A percentile compares a stretch with the other conserved stretches of the same genome.
These are phyloP conservation scores for Byssothecium circinans DNA, from an alignment of 2,329 filamentous ascomycete species.

Conservation along the genomic window DNA sequence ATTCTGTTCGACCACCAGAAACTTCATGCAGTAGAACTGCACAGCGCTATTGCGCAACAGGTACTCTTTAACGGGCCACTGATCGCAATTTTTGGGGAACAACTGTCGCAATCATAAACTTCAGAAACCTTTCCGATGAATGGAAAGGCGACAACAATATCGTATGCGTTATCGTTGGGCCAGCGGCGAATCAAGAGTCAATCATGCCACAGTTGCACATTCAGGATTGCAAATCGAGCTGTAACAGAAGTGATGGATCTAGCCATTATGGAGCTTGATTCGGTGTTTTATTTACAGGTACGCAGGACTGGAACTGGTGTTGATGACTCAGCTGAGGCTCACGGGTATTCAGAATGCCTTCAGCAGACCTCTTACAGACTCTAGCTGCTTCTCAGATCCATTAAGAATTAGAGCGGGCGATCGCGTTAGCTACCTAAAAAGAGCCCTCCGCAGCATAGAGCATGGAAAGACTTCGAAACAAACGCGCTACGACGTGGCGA, in stretches of 20 bases:
- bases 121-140: constrained; percentile 55
- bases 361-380: neutral
- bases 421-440: constrained; percentile 35
- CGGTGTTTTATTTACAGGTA: constrained; percentile 16
- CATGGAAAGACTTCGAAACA: constrained; percentile 16
- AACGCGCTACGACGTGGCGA: constrained; percentile 18
- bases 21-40: constrained; percentile 44
- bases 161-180: constrained; percentile 45
- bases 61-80: constrained; percentile 36
- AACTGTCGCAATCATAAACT: constrained; percentile 49
- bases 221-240: constrained; percentile 8
- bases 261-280: constrained; percentile 1
- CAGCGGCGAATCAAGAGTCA: constrained; percentile 16
- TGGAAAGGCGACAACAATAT: constrained; percentile 53
- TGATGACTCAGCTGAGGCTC: constrained; percentile 24
- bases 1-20: constrained; percentile 35
- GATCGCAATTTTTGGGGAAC: constrained; percentile 60
- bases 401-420: constrained; percentile 43
- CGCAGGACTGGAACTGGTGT: constrained; percentile 23
- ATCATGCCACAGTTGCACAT: constrained; percentile 12
- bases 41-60: constrained; percentile 45
- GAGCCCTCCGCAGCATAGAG: constrained; percentile 18
- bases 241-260: constrained; percentile 6
- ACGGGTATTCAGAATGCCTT: constrained; percentile 22
- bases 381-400: constrained; percentile 27